Conservation (phyloP, 2,329 filamentous ascomycete genomes). For the Alternaria triticimaculans region DNA sequence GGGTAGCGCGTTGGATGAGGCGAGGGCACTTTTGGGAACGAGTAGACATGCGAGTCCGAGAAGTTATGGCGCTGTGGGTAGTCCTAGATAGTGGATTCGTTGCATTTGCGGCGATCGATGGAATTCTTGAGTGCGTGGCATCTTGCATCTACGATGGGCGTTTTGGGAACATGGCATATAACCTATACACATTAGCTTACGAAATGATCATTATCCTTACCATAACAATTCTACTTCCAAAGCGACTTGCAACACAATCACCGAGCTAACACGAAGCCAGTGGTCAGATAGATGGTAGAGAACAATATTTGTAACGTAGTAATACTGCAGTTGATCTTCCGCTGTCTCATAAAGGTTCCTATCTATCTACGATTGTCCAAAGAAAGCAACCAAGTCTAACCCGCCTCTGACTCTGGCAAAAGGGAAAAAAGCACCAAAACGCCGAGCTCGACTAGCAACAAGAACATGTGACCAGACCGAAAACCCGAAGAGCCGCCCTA, state of each 20-base stretch:
- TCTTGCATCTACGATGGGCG: not conserved
- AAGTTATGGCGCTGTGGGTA: constrained; percentile 39
- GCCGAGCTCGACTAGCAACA: constrained; percentile 16
- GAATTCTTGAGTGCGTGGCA: not conserved
- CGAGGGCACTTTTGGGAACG: constrained; percentile 45
- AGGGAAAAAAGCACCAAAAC: not conserved
- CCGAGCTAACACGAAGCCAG: not conserved
- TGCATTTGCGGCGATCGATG: not conserved
- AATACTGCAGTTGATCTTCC: not conserved
- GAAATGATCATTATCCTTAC: not conserved
- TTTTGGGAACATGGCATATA: not conserved
- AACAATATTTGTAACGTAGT: not conserved
- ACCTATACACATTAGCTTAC: not conserved
- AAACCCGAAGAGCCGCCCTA: not conserved
- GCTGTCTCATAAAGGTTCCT: not conserved
- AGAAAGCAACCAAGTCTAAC: not conserved
- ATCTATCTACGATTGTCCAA: not conserved
- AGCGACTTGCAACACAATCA: not conserved
- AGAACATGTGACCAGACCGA: constrained; percentile 3
- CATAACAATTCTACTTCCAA: not conserved
- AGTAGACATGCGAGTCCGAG: constrained; percentile 43
- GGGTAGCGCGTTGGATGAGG: constrained; percentile 42
- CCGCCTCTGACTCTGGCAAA: not conserved
- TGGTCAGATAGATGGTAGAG: not conserved
- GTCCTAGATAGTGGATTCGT: constrained; percentile 12